Evolutionary conservation across 2,329 filamentous ascomycete genomes (phyloP).

Genomic region (Beauveria asiatica): DNA sequence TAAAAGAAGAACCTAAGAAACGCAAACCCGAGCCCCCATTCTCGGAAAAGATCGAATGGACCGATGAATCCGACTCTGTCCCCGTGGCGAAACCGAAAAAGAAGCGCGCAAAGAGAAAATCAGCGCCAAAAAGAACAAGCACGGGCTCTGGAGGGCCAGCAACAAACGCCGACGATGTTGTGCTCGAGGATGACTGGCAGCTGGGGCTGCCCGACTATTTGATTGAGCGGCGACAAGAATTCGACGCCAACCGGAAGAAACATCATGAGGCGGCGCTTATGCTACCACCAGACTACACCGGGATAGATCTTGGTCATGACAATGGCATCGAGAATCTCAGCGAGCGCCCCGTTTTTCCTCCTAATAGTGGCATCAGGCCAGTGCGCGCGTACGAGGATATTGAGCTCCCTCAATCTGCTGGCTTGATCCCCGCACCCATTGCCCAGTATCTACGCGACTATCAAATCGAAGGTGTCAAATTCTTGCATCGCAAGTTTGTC

Average conservation of each 20-base stretch:
- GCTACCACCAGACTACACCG: conserved; percentile 68
- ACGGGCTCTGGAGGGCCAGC: conserved; percentile 17
- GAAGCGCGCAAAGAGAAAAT: conserved; percentile 26
- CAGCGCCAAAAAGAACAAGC: conserved; percentile 20
- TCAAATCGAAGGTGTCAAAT: conserved; percentile 75
- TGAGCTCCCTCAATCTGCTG: conserved; percentile 63
- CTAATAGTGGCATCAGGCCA: conserved; percentile 47
- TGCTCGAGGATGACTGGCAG: conserved; percentile 35
- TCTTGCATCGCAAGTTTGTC: conserved; percentile 82
- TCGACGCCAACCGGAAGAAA: conserved; percentile 52
- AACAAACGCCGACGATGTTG: conserved; percentile 24
- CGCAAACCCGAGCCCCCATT: conserved; percentile 29
- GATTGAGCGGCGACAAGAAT: conserved; percentile 54
- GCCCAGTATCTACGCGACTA: conserved; percentile 90
- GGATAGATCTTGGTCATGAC: conserved; percentile 58
- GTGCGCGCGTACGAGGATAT: conserved; percentile 68
- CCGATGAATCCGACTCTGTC: conserved; percentile 50
- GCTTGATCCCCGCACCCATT: conserved; percentile 77
- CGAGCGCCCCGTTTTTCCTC: conserved; percentile 62
- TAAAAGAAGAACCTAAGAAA: conserved; percentile 18
- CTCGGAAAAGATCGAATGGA: conserved; percentile 42
- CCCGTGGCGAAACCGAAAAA: conserved; percentile 46
- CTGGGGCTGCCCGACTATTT: conserved; percentile 66
- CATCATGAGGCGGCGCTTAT: conserved; percentile 62
- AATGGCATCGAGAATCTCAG: conserved; percentile 31